Conservation (phyloP, 192 early-diverging fungal genomes). For the Coemansia sp. region DNA sequence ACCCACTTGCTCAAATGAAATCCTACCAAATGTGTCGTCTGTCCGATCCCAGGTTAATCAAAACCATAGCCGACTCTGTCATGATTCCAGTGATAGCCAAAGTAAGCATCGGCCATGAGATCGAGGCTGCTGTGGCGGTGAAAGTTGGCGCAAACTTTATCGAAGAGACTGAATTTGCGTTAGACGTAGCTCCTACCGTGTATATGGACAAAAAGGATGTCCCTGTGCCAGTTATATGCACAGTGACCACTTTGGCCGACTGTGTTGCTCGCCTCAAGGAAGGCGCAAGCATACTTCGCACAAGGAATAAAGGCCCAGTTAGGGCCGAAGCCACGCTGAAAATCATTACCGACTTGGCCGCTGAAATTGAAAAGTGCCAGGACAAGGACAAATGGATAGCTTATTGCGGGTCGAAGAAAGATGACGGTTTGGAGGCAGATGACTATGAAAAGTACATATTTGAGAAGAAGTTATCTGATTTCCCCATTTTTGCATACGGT, state of each 20-base stretch:
- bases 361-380: background rate
- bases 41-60: slow-evolving; percentile 95
- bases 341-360: background rate
- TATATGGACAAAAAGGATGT: background rate
- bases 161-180: slow-evolving; percentile 23
- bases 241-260: background rate
- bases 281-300: background rate
- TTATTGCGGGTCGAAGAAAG: background rate
- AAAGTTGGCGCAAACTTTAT: background rate
- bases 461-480: background rate
- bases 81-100: slow-evolving; percentile 98
- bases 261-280: background rate
- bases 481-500: background rate
- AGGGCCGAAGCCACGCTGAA: background rate
- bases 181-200: background rate
- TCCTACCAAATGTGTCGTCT: slow-evolving; percentile 90
- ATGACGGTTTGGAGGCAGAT: background rate
- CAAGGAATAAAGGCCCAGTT: background rate
- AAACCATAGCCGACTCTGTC: slow-evolving; percentile 86
- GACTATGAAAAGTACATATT: background rate
- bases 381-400: background rate
- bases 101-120: slow-evolving; percentile 94
- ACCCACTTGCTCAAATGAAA: slow-evolving; percentile 85
- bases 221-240: background rate
- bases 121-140: slow-evolving; percentile 76